Base-by-base conservation (phyloP, 805 yeast genomes). In the Kluyveromyces dobzhanskii region DNA sequence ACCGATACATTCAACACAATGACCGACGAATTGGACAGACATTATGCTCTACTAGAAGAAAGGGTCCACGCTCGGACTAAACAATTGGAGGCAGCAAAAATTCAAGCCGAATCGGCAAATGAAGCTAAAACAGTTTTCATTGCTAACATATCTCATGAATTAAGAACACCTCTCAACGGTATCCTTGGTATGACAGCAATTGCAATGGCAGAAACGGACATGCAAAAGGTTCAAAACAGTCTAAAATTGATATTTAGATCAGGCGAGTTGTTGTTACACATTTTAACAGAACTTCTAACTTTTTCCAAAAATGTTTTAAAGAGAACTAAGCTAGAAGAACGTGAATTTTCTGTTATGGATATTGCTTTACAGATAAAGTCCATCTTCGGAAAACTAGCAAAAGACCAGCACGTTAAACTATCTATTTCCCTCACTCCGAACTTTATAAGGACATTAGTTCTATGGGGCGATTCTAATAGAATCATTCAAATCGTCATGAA, bases 81-180 rank as follows among this genome's bases (percentile, higher is more conserved):
- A 51, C 95, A 90, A 58, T 69, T 90, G 32, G 96, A 88, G 58
- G 80, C 80, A 1, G 92, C 95, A 8, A 84, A 85, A 50, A 73
- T 82, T 23, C 84, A 81, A 55, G 97, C 96, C 0, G 97, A 90
- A 62, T 77, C 82, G 21, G 98, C 98, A 1, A 90, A 90, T 59
- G 97, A 92, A 50, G 95, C 97, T 3, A 92, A 92, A 55, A 88
- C 97, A 5, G 87, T 85, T 5, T 86, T 86, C 56, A 80, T 86
- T 51, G 95, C 96, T 2, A 85, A 88, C 49, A 87, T 86, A 13
- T 85, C 95, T 0, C 96, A 86, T 59, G 98, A 92, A 64, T 69
- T 92, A 54, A 75, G 97, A 50, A 92, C 97, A 0, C 98, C 98
- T 1, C 67, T 92, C 45, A 92, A 92, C 59, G 98, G 98, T 56